Evolutionary conservation across 257 asterid species (phyloP).

Genomic region (Rubia yunnanensis): DNA sequence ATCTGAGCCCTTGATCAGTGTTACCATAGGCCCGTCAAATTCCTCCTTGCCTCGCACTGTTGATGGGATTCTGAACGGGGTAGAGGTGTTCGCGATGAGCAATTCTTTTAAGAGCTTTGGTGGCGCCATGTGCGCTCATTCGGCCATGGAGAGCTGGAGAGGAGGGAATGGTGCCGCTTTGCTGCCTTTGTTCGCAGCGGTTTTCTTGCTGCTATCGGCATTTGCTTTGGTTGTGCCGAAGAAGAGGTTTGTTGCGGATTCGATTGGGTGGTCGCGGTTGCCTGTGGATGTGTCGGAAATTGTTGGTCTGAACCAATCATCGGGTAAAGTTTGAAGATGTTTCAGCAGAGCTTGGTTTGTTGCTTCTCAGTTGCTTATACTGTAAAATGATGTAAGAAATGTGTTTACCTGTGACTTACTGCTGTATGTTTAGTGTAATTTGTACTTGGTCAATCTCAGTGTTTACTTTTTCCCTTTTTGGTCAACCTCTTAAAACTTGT

Average conservation of each 20-base stretch:
- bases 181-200: conserved; percentile 44
- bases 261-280: conserved; percentile 54
- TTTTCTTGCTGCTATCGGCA: conserved; percentile 45
- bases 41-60: conserved; percentile 51
- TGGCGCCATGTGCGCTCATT: conserved; percentile 51
- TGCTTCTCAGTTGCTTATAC: too few species aligned
- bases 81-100: conserved; percentile 77
- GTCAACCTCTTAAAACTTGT: too few species aligned
- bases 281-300: conserved; percentile 59
- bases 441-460: too few species aligned
- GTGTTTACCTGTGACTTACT: neutral
- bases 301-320: neutral
- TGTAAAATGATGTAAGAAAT: neutral
- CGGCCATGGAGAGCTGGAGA: conserved; percentile 52
- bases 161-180: conserved; percentile 27
- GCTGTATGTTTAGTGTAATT: neutral
- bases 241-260: conserved; percentile 28
- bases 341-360: too few species aligned
- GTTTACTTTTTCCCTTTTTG: too few species aligned
- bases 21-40: conserved; percentile 75
- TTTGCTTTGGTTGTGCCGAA: conserved; percentile 45
- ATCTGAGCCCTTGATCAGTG: conserved; percentile 34
- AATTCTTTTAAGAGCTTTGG: conserved; percentile 66
- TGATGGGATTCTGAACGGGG: conserved; percentile 78
- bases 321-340: neutral